These are phyloP conservation scores for Phytophthora constricta DNA, from an alignment of 352 stramenopile species.

Conservation along the genomic window DNA sequence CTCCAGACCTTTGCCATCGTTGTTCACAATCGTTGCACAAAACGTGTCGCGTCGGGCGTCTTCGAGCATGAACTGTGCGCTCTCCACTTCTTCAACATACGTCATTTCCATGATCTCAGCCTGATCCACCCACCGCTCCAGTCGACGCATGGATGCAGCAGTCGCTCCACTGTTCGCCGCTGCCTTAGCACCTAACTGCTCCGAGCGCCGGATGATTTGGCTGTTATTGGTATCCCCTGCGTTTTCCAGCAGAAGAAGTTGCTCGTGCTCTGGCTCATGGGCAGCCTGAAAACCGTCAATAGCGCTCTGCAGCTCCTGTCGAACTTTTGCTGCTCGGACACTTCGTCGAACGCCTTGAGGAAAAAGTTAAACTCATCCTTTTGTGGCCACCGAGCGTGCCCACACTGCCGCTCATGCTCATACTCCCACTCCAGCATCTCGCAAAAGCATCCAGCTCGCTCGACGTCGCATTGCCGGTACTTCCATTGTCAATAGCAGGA, in stretches of 20 bases:
- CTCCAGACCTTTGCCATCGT: slow-evolving; percentile 61
- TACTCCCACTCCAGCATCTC: slow-evolving; percentile 47
- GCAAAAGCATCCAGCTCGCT: slow-evolving; percentile 38
- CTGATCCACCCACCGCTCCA: slow-evolving; percentile 69
- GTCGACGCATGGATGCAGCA: slow-evolving; percentile 47
- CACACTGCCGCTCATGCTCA: slow-evolving; percentile 46
- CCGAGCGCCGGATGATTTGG: slow-evolving; percentile 33
- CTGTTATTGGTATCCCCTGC: slow-evolving; percentile 32
- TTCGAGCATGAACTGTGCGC: slow-evolving; percentile 72
- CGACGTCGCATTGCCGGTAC: slow-evolving; percentile 24
- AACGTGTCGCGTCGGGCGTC: slow-evolving; percentile 69
- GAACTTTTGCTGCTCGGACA: slow-evolving; percentile 63
- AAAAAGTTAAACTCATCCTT: slow-evolving; percentile 77
- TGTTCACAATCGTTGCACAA: slow-evolving; percentile 61
- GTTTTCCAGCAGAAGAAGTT: slow-evolving; percentile 38
- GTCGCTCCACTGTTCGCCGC: slow-evolving; percentile 30
- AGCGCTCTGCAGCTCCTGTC: slow-evolving; percentile 50
- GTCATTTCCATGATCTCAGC: slow-evolving; percentile 77
- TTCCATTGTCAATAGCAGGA: slow-evolving; percentile 14
- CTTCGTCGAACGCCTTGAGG: slow-evolving; percentile 71
- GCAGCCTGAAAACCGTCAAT: slow-evolving; percentile 48
- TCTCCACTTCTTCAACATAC: slow-evolving; percentile 75
- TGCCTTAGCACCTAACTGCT: slow-evolving; percentile 26
- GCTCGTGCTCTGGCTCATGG: slow-evolving; percentile 43
- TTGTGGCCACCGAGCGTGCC: slow-evolving; percentile 31